Evolutionary conservation across 2,329 filamentous ascomycete genomes (phyloP), one percentile per base, ranked within the genome.

Genomic region (Fusarium camptoceras): DNA sequence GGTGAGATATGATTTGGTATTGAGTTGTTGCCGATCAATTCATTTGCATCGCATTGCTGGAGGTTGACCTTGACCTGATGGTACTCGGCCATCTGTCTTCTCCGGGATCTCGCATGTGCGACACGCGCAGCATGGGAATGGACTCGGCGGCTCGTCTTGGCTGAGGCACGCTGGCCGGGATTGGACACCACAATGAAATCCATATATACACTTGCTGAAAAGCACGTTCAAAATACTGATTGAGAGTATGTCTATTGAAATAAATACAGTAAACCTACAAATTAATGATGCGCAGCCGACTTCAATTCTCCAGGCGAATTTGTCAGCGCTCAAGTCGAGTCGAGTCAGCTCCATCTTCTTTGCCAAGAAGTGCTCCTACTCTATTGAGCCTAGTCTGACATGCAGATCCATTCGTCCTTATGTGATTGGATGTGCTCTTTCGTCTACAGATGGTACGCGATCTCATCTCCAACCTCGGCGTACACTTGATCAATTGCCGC

Each of bases 401-500:
- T 22, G 12, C 9, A 22, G 4, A 24, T 5, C 3, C 7, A 4
- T 24, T 8, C 1, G 2, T 6, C 12, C 30, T 15, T 8, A 11
- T 25, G 6, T 39, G 30, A 56, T 46, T 49, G 42, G 53, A 8
- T 47, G 18, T 22, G 3, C 10, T 8, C 12, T 28, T 24, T 12
- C 20, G 20, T 5, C 43, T 51, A 74, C 41, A 74, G 16, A 24
- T 74, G 55, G 51, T 75, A 75, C 12, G 51, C 7, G 20, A 73
- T 30, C 41, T 50, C n/a, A 14, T 72, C 55, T 7, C 58, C 70
- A 66, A 55, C 64, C 51, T 71, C 68, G 8, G 42, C 48, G 12
- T 69, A 69, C 2, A 76, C 41, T 4, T 59, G 68, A 3, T 74
- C 60, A 30, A 79, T 49, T 47, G 76, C 73, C 1, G 58, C 47